phyloP scores from a whole-genome alignment of 2,329 filamentous ascomycete species.

The Moelleriella libera region DNA sequence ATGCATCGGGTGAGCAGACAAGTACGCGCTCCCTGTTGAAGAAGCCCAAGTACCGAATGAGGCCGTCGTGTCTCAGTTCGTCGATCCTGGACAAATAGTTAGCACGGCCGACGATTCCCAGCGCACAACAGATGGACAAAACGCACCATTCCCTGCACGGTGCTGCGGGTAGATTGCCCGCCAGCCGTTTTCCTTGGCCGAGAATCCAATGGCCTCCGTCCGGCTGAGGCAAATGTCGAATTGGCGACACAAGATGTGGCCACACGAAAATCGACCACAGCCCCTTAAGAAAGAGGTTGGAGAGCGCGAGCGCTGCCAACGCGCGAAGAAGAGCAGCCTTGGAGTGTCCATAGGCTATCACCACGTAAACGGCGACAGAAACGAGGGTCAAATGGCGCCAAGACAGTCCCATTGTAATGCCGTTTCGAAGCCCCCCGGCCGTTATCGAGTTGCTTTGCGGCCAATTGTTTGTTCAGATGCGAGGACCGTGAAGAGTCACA shows the following conservation, averaged over 20 bases:
- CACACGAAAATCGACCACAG: neutral
- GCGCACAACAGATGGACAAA: neutral
- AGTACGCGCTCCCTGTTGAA: conserved; percentile 43
- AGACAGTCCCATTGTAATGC: neutral
- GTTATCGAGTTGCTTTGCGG: too few relatives aligned
- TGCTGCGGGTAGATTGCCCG: neutral
- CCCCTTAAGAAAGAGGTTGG: neutral
- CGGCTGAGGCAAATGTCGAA: conserved; percentile 32
- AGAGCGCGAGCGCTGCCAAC: neutral
- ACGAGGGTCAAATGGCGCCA: neutral
- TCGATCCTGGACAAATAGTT: conserved; percentile 29
- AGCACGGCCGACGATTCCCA: neutral
- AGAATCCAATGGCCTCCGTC: conserved; percentile 26
- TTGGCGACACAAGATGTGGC: conserved; percentile 26
- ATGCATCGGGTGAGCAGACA: conserved; percentile 41
- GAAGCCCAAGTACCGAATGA: conserved; percentile 48
- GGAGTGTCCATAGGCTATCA: neutral
- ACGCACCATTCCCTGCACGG: neutral
- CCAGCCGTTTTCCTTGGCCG: conserved; percentile 23
- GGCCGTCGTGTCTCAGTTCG: conserved; percentile 45
- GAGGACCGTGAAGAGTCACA: too few relatives aligned
- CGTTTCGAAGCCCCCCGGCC: too few relatives aligned
- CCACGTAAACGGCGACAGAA: neutral
- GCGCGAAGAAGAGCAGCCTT: neutral
- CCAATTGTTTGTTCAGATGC: too few relatives aligned